phyloP scores from a whole-genome alignment of 2,329 filamentous ascomycete species.

The Seiridium cupressi region DNA sequence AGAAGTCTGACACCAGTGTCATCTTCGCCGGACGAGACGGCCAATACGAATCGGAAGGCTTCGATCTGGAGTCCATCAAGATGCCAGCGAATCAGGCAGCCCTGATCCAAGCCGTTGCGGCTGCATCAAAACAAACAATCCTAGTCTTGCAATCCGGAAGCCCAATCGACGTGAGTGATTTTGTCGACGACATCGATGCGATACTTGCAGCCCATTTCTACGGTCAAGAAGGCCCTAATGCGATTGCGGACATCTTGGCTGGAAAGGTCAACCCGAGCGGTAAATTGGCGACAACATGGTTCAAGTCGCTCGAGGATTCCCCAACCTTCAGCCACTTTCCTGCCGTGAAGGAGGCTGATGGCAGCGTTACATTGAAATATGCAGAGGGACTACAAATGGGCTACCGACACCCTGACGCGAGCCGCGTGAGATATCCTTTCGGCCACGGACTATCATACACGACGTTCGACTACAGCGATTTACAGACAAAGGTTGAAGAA shows the following conservation, averaged over 20 bases:
- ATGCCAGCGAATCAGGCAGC: slow-evolving; percentile 1
- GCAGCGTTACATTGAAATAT: slow-evolving; percentile 1
- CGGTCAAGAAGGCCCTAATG: not conserved
- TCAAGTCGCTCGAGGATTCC: not conserved
- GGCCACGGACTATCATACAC: slow-evolving; percentile 44
- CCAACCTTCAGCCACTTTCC: slow-evolving; percentile 1
- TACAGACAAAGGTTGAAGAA: slow-evolving; percentile 32
- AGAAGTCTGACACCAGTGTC: slow-evolving; percentile 3
- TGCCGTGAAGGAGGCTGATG: not conserved
- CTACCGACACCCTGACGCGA: slow-evolving; percentile 1
- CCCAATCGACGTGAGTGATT: slow-evolving; percentile 5
- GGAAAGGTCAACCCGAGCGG: slow-evolving; percentile 3
- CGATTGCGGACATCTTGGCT: not conserved
- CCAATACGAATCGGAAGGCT: slow-evolving; percentile 7
- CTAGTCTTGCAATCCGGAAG: slow-evolving; percentile 2
- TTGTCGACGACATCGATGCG: slow-evolving; percentile 2
- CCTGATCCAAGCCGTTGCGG: slow-evolving; percentile 1
- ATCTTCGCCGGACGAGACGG: slow-evolving; percentile 6
- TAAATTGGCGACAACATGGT: not conserved
- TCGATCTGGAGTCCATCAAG: not conserved
- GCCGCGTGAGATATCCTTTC: not conserved
- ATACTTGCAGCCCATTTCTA: not conserved
- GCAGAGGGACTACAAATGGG: slow-evolving; percentile 1
- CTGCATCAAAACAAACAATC: not conserved
- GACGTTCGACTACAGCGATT: slow-evolving; percentile 48